phyloP scores from a whole-genome alignment of 768 basidiomycete species.

The Russula ochroleuca region DNA sequence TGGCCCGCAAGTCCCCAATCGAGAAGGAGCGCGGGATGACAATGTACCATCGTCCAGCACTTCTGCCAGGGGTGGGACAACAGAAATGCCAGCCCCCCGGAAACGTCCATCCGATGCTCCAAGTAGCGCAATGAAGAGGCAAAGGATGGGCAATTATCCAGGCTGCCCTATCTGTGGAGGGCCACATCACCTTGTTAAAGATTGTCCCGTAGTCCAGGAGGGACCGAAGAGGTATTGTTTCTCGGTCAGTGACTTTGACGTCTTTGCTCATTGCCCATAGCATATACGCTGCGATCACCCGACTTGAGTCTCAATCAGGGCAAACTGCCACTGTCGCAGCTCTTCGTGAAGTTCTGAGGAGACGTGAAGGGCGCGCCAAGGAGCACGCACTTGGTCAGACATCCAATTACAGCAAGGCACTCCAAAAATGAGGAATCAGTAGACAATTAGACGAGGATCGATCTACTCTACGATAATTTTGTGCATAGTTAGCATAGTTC shows the following conservation, averaged over 20 bases:
- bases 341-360: constrained; percentile 39
- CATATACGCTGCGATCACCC: constrained; percentile 41
- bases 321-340: constrained; percentile 36
- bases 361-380: not conserved
- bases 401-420: not conserved
- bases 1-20: not conserved
- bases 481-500: not conserved
- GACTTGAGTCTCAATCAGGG: constrained; percentile 42
- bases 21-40: not conserved
- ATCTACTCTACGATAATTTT: not conserved
- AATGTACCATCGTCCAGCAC: not conserved
- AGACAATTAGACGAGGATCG: not conserved
- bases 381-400: not conserved
- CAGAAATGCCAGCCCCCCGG: constrained; percentile 7
- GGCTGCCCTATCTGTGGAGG: constrained; percentile 50
- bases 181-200: constrained; percentile 45
- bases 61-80: not conserved
- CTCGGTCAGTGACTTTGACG: not conserved
- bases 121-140: constrained; percentile 30
- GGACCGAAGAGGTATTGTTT: constrained; percentile 51
- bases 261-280: constrained; percentile 32
- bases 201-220: constrained; percentile 51
- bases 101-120: constrained; percentile 34
- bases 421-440: not conserved
- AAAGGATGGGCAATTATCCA: constrained; percentile 36